A percentile compares a stretch with the other conserved stretches of the same genome.
phyloP scores from a whole-genome alignment of 306 rosid species.

The Trifolium fragiferum region DNA sequence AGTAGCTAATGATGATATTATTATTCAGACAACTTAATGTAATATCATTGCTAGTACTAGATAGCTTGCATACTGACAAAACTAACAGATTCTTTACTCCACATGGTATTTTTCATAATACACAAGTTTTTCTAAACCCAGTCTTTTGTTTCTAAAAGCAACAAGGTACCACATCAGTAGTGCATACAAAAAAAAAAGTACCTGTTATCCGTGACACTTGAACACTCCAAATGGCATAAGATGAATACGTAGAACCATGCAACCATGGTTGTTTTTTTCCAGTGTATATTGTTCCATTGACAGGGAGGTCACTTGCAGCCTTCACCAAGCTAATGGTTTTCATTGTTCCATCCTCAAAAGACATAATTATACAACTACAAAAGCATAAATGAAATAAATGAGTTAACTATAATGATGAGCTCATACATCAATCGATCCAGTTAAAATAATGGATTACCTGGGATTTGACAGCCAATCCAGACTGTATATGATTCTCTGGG shows the following conservation, averaged over 20 bases:
- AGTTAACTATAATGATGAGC: slow-evolving; percentile 32
- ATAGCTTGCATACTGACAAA: neutral
- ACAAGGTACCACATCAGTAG: slow-evolving; percentile 8
- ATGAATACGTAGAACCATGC: slow-evolving; percentile 58
- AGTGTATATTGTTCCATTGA: slow-evolving; percentile 65
- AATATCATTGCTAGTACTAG: neutral
- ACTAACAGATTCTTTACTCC: slow-evolving; percentile 8
- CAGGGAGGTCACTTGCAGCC: slow-evolving; percentile 79
- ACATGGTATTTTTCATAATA: neutral
- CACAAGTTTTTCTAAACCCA: neutral
- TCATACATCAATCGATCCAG: slow-evolving; percentile 28
- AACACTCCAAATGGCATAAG: slow-evolving; percentile 84
- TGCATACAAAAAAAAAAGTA: slow-evolving; percentile 42
- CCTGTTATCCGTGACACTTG: slow-evolving; percentile 85
- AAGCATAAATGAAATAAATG: slow-evolving; percentile 39
- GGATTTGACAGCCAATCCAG: slow-evolving; percentile 86
- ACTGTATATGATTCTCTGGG: slow-evolving; percentile 74
- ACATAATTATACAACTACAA: slow-evolving; percentile 76
- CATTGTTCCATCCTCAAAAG: slow-evolving; percentile 93
- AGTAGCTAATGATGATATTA: slow-evolving; percentile 31
- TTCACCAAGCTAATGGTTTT: slow-evolving; percentile 72
- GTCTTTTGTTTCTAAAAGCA: slow-evolving; percentile 1
- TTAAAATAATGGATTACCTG: slow-evolving; percentile 56
- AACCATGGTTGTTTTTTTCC: slow-evolving; percentile 76
- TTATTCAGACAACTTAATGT: slow-evolving; percentile 10